Base-by-base conservation (phyloP, 1,284 basidiomycete genomes). In the Veloboletus limbatus region DNA sequence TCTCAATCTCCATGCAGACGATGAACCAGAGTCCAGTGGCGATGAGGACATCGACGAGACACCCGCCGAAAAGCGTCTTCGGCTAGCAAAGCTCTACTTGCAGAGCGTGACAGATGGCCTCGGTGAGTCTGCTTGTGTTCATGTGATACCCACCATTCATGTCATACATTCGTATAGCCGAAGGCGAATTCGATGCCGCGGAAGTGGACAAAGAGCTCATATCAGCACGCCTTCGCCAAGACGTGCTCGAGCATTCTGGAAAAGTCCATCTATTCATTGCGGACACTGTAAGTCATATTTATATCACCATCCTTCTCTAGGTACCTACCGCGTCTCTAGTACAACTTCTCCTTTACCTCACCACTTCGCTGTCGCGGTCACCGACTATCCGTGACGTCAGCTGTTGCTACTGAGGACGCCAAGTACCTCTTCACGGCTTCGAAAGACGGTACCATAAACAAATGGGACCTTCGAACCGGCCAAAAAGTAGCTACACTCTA, bases 151-250 rank as follows among this genome's bases (percentile, higher is more conserved):
- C 16, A 5, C 7, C 8, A 6, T 33, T 60, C 34, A 48, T 45
- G 21, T n/a, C n/a, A n/a, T n/a, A 27, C 24, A 18, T 11, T 22
- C 27, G 25, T 53, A 14, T 52, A 85, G 86, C 80, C 40, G 89
- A 91, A 25, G 88, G 85, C 25, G 91, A 93, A 51, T 92, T 85
- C 53, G 95, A 99, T 62, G 96, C 96, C 3, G 92, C 91, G 0
- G 92, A 95, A 54, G 84, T 96, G 39, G 95, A 98, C 72, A 79
- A 82, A 55, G 94, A 97, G 53, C 78, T 97, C 54, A 92, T 99
- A 52, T 90, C 92, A 34, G 79, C 92, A 14, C 75, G 95, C 38
- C 72, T 99, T 53, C 90, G 92, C 65, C 85, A 92, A 65, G 93
- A 96, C 70, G 91, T 94, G 32, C 66, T 91, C 43, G 85, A 92